phyloP scores from a whole-genome alignment of 768 basidiomycete genomes.

The Pseudohyphozyma bogoriensis region DNA sequence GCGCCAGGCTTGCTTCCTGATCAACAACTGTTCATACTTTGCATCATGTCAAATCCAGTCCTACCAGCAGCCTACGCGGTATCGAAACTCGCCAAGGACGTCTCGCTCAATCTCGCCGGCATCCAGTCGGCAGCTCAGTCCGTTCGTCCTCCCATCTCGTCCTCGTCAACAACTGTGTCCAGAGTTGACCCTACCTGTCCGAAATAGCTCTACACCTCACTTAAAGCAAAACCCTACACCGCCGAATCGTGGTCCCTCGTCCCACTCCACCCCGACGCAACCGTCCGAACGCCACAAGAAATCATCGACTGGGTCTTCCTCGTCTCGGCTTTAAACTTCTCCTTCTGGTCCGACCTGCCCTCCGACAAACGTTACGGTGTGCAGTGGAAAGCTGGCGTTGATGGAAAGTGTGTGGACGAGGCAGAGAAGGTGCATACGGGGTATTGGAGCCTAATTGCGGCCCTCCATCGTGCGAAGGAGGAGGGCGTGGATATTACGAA shows the following conservation, averaged over 20 bases:
- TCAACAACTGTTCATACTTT: too few species aligned
- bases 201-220: constrained; percentile 2
- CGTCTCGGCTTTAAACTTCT: constrained; percentile 78
- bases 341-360: constrained; percentile 74
- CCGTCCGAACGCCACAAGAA: not conserved
- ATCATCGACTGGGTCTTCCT: constrained; percentile 75
- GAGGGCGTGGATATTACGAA: constrained; percentile 66
- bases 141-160: not conserved
- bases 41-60: not conserved
- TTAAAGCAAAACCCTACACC: constrained; percentile 6
- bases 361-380: constrained; percentile 54
- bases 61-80: not conserved
- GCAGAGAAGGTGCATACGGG: constrained; percentile 55
- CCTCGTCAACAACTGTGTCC: too few species aligned
- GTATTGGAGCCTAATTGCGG: constrained; percentile 78
- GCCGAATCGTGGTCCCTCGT: constrained; percentile 3
- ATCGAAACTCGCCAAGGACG: not conserved
- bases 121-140: not conserved
- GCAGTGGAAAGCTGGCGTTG: constrained; percentile 64
- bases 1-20: too few species aligned
- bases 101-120: not conserved
- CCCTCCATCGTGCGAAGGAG: constrained; percentile 74
- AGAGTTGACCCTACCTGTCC: too few species aligned
- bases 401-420: constrained; percentile 36
- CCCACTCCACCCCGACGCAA: constrained; percentile 2